Conservation (phyloP, 1,284 basidiomycete genomes). For the Schizophyllum amplum region DNA sequence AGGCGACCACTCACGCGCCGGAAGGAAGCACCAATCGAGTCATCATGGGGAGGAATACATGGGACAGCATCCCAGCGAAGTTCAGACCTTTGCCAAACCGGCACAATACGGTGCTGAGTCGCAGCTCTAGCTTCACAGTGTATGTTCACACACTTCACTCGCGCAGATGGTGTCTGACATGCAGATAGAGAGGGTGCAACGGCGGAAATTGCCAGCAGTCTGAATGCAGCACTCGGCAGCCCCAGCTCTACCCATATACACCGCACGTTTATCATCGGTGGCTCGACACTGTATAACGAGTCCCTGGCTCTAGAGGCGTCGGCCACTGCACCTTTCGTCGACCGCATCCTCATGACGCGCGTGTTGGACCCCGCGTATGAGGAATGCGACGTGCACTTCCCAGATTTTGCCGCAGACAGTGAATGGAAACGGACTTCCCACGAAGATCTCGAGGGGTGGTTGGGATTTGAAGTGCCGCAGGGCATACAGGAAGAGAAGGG, state of each 20-base stretch:
- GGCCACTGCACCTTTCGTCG: slow-evolving; percentile 38
- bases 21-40: slow-evolving; percentile 65
- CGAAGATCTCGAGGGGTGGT: slow-evolving; percentile 63
- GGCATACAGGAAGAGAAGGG: slow-evolving; percentile 78
- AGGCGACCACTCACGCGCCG: slow-evolving; percentile 60
- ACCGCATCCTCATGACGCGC: slow-evolving; percentile 84
- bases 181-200: neutral
- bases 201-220: slow-evolving; percentile 1
- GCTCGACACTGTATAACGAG: slow-evolving; percentile 77
- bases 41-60: slow-evolving; percentile 96
- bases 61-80: slow-evolving; percentile 93
- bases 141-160: slow-evolving; percentile 32
- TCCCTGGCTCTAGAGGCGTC: slow-evolving; percentile 38
- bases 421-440: slow-evolving; percentile 57
- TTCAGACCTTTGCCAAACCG: slow-evolving; percentile 79
- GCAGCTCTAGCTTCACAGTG: slow-evolving; percentile 56
- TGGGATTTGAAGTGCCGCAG: slow-evolving; percentile 68
- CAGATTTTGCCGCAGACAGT: slow-evolving; percentile 45
- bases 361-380: slow-evolving; percentile 68
- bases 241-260: slow-evolving; percentile 25
- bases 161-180: neutral
- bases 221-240: slow-evolving; percentile 10
- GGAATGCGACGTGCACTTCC: slow-evolving; percentile 84
- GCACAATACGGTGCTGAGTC: slow-evolving; percentile 78
- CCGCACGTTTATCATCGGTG: slow-evolving; percentile 82